Conservation (phyloP, 2,329 filamentous ascomycete genomes). For the Colletotrichum camelliae region DNA sequence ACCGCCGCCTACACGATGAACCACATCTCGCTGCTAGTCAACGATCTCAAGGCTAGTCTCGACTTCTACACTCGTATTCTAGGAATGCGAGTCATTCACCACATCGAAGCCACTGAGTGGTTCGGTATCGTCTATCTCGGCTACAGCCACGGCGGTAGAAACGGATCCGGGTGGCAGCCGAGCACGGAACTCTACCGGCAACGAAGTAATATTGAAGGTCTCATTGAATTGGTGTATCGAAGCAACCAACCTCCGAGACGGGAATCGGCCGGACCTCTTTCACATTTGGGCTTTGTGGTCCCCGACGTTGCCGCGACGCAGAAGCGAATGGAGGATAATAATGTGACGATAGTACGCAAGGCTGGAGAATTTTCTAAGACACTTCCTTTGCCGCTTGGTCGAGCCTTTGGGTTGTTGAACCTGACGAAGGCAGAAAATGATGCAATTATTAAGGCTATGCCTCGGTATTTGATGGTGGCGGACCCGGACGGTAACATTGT, state of each 20-base stretch:
- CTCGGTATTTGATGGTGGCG: background rate
- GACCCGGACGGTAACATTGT: slow-evolving; percentile 31
- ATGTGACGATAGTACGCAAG: slow-evolving; percentile 29
- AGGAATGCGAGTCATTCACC: slow-evolving; percentile 39
- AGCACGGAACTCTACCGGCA: slow-evolving; percentile 32
- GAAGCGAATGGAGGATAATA: slow-evolving; percentile 28
- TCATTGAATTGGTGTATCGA: slow-evolving; percentile 35
- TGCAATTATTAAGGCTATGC: slow-evolving; percentile 3
- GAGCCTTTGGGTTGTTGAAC: slow-evolving; percentile 9
- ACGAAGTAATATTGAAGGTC: slow-evolving; percentile 37
- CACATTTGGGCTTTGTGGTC: slow-evolving; percentile 39
- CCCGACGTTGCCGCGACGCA: slow-evolving; percentile 30
- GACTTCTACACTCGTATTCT: slow-evolving; percentile 39
- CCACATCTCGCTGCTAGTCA: slow-evolving; percentile 35
- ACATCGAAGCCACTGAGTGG: slow-evolving; percentile 29
- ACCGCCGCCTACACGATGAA: slow-evolving; percentile 40
- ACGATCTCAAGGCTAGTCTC: slow-evolving; percentile 32
- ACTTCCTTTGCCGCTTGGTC: background rate
- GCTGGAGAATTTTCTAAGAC: slow-evolving; percentile 20
- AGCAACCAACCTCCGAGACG: slow-evolving; percentile 21
- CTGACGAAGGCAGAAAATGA: slow-evolving; percentile 4
- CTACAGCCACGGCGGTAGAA: slow-evolving; percentile 38
- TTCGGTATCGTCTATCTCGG: slow-evolving; percentile 39
- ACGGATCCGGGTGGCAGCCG: slow-evolving; percentile 41
- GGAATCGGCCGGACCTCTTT: slow-evolving; percentile 31